Percentiles rank a stretch among this genome's conserved stretches.
These are phyloP conservation scores for Gossypium mustelinum DNA, from an alignment of 345 rosid genomes.

Conservation along the genomic window DNA sequence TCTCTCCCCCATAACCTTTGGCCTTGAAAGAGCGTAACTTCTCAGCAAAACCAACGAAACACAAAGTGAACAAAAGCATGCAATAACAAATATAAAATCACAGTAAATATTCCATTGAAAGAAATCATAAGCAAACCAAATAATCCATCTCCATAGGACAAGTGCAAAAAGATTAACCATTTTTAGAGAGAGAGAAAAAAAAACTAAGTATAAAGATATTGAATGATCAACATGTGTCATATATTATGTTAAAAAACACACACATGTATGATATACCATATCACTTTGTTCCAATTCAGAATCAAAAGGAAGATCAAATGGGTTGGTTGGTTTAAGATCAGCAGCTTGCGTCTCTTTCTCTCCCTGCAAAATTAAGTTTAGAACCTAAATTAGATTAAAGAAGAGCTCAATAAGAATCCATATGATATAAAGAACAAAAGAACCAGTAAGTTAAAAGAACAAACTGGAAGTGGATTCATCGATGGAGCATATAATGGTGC, in stretches of 20 bases:
- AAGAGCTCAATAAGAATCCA: neutral
- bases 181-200: neutral
- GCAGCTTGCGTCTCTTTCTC: constrained; percentile 34
- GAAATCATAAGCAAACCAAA: neutral
- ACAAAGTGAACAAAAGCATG: neutral
- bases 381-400: constrained; percentile 6
- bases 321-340: constrained; percentile 63
- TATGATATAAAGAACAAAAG: neutral
- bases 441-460: constrained; percentile 20
- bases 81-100: constrained; percentile 1
- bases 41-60: neutral
- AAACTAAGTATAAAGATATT: neutral
- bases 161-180: neutral
- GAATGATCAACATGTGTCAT: constrained; percentile 17
- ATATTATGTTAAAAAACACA: constrained; percentile 17
- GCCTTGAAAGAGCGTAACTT: neutral
- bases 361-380: constrained; percentile 37
- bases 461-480: constrained; percentile 36
- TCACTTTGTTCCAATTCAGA: constrained; percentile 49
- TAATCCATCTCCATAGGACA: neutral
- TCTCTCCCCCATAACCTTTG: neutral
- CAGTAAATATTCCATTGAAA: neutral
- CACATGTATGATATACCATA: constrained; percentile 47
- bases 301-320: constrained; percentile 89
- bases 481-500: constrained; percentile 35